Base-by-base conservation (phyloP, 2,329 filamentous ascomycete species). In the Zasmidium angulare region DNA sequence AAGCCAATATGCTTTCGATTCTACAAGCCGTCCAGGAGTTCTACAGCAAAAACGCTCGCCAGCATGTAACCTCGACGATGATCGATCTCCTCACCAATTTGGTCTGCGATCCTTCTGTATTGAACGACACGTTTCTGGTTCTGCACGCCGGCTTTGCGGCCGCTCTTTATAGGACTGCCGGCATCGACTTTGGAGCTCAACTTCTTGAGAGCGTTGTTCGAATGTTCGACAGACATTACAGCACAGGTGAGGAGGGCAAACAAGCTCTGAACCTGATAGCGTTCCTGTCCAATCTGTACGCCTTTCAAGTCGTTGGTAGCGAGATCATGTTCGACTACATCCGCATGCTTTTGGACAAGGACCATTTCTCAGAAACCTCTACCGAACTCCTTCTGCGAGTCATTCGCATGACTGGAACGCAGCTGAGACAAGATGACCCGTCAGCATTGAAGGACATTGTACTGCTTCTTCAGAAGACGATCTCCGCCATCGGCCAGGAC, bases 251-350 rank as follows among this genome's bases (percentile, higher is more conserved):
- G 3, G 74, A 74, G 29, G 76, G 76, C 46, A 92, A 92, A 71
- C 83, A 88, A 56, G 81, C 84, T 1, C 82, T 87, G 9, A 96
- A 99, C 72, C 75, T 97, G 47, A 83, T 96, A 26, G 89, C 90
- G 1, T 83, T 98, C 26, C 78, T 98, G 14, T 87, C 93, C 0
- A 87, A 96, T 70, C 81, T 98, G 43, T 99, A 98, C 77, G 93
- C 91, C 52, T 96, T 99, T 71, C 90, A 96, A 68, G 86, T 97
- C 21, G 83, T 97, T 48, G 88, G 89, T 46, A 89, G 88, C 68
- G 89, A 87, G 53, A 82, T 99, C 24, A 82, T 98, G 23, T 98
- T 96, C 70, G 95, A 98, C 74, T 95, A 96, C 70, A 87, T 98
- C 71, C 87, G 90, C 26, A 79, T 90, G 46, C 88, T 96, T 53